phyloP scores from a whole-genome alignment of 148 eudicot genomes.

The Silene conica region DNA sequence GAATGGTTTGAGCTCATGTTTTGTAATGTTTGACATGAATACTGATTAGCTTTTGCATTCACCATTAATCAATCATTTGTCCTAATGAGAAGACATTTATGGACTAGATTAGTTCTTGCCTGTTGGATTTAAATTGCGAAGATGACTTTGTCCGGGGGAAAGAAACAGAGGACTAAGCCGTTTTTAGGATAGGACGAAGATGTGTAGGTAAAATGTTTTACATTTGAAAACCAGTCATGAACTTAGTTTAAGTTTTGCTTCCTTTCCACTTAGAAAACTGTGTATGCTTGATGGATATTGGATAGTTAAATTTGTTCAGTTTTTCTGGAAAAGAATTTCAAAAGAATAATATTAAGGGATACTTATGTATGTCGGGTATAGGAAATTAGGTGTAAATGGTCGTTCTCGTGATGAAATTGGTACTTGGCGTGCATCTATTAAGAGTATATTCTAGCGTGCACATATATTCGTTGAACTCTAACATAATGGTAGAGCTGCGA shows the following conservation, averaged over 20 bases:
- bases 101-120: background rate
- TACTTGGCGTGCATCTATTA: background rate
- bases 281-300: too few species aligned
- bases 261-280: background rate
- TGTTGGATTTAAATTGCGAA: background rate
- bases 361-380: too few species aligned
- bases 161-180: background rate
- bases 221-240: background rate
- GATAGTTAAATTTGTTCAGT: too few species aligned
- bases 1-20: background rate
- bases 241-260: background rate
- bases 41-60: background rate
- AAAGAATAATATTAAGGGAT: too few species aligned
- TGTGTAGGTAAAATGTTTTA: background rate
- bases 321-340: too few species aligned
- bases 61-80: background rate
- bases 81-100: background rate
- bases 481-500: too few species aligned
- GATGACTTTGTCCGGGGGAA: background rate
- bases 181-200: too few species aligned
- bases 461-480: too few species aligned
- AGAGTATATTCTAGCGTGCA: too few species aligned
- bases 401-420: background rate
- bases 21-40: background rate
- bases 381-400: too few species aligned